phyloP scores from a whole-genome alignment of 2,329 filamentous ascomycete genomes.

The Ophiostoma sp. region DNA sequence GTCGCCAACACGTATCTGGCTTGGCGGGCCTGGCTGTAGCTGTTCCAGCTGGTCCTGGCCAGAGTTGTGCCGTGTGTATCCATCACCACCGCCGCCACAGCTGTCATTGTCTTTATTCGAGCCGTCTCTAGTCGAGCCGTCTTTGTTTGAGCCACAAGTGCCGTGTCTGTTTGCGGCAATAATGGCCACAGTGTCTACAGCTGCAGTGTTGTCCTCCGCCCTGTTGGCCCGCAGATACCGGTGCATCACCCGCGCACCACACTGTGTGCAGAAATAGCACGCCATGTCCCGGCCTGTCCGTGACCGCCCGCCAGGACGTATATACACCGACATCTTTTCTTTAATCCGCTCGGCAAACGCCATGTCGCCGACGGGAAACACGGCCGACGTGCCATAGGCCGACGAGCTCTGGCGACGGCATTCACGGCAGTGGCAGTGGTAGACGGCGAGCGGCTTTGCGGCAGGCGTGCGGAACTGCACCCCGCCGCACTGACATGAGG shows the following conservation, averaged over 20 bases:
- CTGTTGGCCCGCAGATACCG: constrained; percentile 21
- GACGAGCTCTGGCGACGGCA: constrained; percentile 62
- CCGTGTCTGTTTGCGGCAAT: not conserved
- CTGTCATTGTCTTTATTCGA: not conserved
- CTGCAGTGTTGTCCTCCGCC: not conserved
- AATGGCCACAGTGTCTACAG: not conserved
- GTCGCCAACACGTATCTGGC: not conserved
- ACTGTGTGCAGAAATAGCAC: constrained; percentile 33
- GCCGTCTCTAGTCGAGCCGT: not conserved
- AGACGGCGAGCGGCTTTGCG: constrained; percentile 46
- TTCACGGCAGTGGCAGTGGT: constrained; percentile 65
- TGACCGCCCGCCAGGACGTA: not conserved
- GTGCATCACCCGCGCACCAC: constrained; percentile 46
- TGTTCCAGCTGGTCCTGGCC: too few species aligned
- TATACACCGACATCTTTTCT: constrained; percentile 19
- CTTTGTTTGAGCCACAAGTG: not conserved
- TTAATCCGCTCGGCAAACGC: constrained; percentile 21
- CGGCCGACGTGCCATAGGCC: constrained; percentile 27
- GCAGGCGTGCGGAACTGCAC: constrained; percentile 59
- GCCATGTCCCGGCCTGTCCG: constrained; percentile 19
- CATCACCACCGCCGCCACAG: constrained; percentile 19
- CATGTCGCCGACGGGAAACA: constrained; percentile 21
- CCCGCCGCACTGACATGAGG: constrained; percentile 59
- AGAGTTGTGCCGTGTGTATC: not conserved
- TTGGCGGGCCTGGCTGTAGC: too few species aligned